Base-by-base conservation (phyloP, 2,329 filamentous ascomycete species). In the Alternaria gansuensis region DNA sequence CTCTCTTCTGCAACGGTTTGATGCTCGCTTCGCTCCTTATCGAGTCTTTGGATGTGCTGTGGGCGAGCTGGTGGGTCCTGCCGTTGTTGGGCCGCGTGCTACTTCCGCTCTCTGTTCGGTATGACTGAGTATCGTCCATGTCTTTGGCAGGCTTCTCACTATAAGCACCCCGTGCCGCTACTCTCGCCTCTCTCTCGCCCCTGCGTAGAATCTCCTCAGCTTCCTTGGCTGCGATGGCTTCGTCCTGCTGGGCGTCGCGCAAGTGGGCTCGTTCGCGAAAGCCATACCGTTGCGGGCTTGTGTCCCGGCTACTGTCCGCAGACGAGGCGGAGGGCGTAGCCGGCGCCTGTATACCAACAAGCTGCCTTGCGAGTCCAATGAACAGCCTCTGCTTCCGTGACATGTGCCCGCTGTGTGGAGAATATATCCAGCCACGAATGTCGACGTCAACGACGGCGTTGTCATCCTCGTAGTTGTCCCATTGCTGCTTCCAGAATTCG, bases 341-440 rank as follows among this genome's bases (percentile, higher is more conserved):
- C 0, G 91, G 90, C 4, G 89, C 86, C 29, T 93, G 90, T 34
- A 99, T 88, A 0, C 95, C 95, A 68, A 93, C 96, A 40, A 99
- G 81, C 70, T 95, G 90, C 52, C 93, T 85, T 13, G 94, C 94
- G 24, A 98, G 82, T 0, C 93, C 92, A 53, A 99, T 87, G 69
- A 97, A 82, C 60, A 98, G 82, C 36, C 95, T 86, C 71, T 97
- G 96, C 71, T 92, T 92, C 67, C 93, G 86, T 26, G 87, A 94
- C 85, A 97, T 88, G 4, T 92, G 93, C 0, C 92, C 93, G 65
- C 84, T 85, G 70, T 94, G 91, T 17, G 94, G 94, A 37, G 88
- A 87, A 77, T 97, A 99, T 51, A 98, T 86, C 95, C 96, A 99
- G 13, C 95, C 95, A 67, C 94, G 86, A 24, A 99, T 92, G 75